A percentile compares a stretch with the other conserved stretches of the same genome.
phyloP scores from a whole-genome alignment of 2,329 filamentous ascomycete species.

The Capronia americana region DNA sequence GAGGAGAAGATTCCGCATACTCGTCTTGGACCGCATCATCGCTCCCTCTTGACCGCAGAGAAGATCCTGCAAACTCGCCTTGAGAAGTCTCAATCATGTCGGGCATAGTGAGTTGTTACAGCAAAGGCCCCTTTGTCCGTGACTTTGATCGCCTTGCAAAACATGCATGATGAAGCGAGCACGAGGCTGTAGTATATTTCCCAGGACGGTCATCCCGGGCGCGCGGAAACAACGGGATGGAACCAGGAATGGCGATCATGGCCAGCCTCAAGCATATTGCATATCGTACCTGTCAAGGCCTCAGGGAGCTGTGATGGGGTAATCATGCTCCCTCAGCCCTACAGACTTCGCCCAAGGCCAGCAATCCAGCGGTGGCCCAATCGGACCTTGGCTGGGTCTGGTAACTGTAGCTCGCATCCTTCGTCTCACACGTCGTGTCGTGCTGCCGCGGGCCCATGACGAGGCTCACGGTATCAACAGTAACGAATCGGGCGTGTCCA shows the following conservation, averaged over 20 bases:
- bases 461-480: background rate
- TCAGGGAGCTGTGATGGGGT: background rate
- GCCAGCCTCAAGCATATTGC: background rate
- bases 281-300: background rate
- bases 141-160: background rate
- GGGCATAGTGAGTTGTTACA: background rate
- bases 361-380: background rate
- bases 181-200: background rate
- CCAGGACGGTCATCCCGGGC: background rate
- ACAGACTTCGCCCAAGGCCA: background rate
- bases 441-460: background rate
- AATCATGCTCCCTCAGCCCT: too few species aligned
- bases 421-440: background rate
- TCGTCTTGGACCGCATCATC: background rate
- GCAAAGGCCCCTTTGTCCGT: background rate
- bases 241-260: background rate
- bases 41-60: background rate
- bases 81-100: background rate
- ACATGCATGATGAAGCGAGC: background rate
- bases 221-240: too few species aligned
- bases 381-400: background rate
- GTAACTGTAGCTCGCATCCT: background rate
- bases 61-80: background rate
- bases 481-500: background rate
- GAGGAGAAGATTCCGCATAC: background rate